Evolutionary conservation across 257 asterid genomes (phyloP).

Genomic region (Solanum pennellii): DNA sequence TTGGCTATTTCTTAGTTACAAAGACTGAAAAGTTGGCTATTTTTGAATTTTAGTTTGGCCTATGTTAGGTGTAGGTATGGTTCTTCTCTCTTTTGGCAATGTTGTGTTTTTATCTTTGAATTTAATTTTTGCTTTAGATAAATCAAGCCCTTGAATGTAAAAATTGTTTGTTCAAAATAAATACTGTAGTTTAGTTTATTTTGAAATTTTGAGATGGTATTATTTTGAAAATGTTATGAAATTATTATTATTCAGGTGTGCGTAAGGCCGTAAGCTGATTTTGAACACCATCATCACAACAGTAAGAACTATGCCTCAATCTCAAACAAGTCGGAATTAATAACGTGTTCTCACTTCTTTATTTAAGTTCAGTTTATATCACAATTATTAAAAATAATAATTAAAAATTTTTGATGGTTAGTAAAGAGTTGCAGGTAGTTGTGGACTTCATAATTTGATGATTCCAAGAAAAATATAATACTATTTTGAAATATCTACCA

Average conservation of each 20-base stretch:
- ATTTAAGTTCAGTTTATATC: not conserved
- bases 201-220: not conserved
- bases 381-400: not conserved
- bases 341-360: not conserved
- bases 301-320: rapidly evolving
- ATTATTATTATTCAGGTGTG: not conserved
- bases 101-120: not conserved
- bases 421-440: not conserved
- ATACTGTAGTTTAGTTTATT: not conserved
- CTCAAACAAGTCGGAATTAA: not conserved
- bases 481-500: not conserved
- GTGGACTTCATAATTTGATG: not conserved
- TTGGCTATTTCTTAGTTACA: not conserved
- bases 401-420: not conserved
- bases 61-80: not conserved
- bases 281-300: not conserved
- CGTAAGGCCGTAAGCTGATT: not conserved
- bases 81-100: not conserved
- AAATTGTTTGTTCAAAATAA: not conserved
- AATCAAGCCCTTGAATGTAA: not conserved
- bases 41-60: not conserved
- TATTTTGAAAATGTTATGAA: not conserved
- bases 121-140: not conserved
- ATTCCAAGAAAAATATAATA: not conserved
- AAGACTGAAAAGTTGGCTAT: not conserved